phyloP scores from a whole-genome alignment of 176 grass and related monocot species.

The Eragrostis curvula region DNA sequence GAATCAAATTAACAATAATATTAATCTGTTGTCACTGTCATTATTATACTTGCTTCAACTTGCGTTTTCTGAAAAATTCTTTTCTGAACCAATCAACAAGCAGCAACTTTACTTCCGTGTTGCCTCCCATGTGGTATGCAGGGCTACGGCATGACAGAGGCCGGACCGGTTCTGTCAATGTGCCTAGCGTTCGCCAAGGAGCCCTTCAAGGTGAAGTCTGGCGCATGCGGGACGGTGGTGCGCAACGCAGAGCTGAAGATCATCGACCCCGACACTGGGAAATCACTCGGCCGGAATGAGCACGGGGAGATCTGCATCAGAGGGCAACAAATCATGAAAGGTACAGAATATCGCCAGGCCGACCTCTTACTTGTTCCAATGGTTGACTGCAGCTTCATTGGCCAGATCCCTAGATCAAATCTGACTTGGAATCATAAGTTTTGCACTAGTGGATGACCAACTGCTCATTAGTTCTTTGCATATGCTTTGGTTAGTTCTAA shows the following conservation, averaged over 20 bases:
- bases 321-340: slow-evolving; percentile 88
- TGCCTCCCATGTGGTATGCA: neutral
- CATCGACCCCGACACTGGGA: slow-evolving; percentile 59
- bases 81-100: neutral
- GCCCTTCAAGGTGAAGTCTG: slow-evolving; percentile 65
- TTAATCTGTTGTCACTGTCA: neutral
- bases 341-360: slow-evolving; percentile 18
- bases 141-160: slow-evolving; percentile 92
- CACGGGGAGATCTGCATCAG: slow-evolving; percentile 76
- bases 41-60: neutral
- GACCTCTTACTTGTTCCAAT: neutral
- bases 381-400: slow-evolving; percentile 8
- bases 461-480: neutral
- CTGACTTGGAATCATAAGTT: slow-evolving; percentile 7
- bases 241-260: slow-evolving; percentile 81
- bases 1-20: neutral
- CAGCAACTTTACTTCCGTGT: neutral
- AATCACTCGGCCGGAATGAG: slow-evolving; percentile 47
- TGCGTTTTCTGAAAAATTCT: neutral
- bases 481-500: neutral
- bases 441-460: neutral
- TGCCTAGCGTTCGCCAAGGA: slow-evolving; percentile 78
- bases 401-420: slow-evolving; percentile 25
- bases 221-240: slow-evolving; percentile 75
- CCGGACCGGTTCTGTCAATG: slow-evolving; percentile 77